Base-by-base conservation (phyloP, 2,329 filamentous ascomycete genomes). In the Fusarium chuoi region DNA sequence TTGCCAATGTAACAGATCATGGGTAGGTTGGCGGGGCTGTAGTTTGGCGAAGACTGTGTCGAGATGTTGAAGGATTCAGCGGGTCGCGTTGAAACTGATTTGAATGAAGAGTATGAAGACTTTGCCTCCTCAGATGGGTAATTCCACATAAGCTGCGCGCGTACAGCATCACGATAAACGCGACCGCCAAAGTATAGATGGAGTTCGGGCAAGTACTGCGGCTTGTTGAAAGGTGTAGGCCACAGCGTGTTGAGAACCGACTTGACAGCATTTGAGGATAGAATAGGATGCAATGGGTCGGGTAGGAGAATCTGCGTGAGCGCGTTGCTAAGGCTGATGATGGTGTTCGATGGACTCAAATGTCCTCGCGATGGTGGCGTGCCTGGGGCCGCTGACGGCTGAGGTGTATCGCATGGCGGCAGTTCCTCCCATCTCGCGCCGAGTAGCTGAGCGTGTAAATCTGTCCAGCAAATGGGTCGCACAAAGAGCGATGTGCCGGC, bases 401-500 rank as follows among this genome's bases (percentile, higher is more conserved):
- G 75, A 5, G 86, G 86, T 11, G 78, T 83, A 42, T 81, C 79
- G 75, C 85, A 84, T 10, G 83, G 77, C 22, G 85, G 82, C 20
- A 83, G 80, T 73, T 85, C 81, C 33, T 79, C 68, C 79, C 89
- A 90, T 48, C 79, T 79, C 22, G 83, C 85, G 30, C 83, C 84
- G 11, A 90, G 85, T 5, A 89, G 79, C 48, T 81, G 78, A 15
- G 83, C 75, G 67, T 90, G 89, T 3, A 82, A 64, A 61, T 89
- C 88, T 22, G 86, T 89, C 89, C 89, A 90, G 76, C 84, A 85
- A 51, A 89, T 85, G 5, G 89, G 89, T 33, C 85, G 83, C 54
- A 87, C 79, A 66, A 86, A 89, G 26, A 90, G 85, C 1, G 85
- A 83, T 1, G 78, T 79, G 48, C 87, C 85, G 39, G 83, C 78